Percentiles rank a stretch among this genome's conserved stretches.
These are phyloP conservation scores for Byssochlamys sp. DNA, from an alignment of 2,329 filamentous ascomycete species.

Conservation along the genomic window DNA sequence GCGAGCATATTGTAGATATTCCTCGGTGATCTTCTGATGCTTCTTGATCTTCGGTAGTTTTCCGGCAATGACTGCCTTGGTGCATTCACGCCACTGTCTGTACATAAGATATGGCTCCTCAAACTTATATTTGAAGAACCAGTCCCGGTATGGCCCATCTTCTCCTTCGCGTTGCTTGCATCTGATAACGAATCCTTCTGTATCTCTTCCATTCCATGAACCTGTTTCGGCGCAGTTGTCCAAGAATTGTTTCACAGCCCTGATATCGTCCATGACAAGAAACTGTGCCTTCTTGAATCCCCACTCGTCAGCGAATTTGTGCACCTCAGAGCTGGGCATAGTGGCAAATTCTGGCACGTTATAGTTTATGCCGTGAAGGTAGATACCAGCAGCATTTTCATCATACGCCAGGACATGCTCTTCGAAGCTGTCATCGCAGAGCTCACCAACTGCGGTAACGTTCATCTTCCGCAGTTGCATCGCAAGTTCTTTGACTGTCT, in stretches of 20 bases:
- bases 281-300: slow-evolving; percentile 85
- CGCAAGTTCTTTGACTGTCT: slow-evolving; percentile 68
- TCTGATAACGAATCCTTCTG: slow-evolving; percentile 92
- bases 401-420: slow-evolving; percentile 91
- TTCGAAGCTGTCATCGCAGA: slow-evolving; percentile 92
- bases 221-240: slow-evolving; percentile 80
- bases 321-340: slow-evolving; percentile 71
- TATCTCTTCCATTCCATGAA: slow-evolving; percentile 79
- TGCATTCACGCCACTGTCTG: slow-evolving; percentile 94
- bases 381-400: slow-evolving; percentile 73
- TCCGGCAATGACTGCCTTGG: slow-evolving; percentile 73
- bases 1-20: slow-evolving; percentile 76
- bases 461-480: slow-evolving; percentile 67
- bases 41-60: slow-evolving; percentile 71
- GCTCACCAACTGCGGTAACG: slow-evolving; percentile 85
- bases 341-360: slow-evolving; percentile 89
- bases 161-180: slow-evolving; percentile 57
- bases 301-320: slow-evolving; percentile 83
- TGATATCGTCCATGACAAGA: slow-evolving; percentile 63
- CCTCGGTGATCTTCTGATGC: slow-evolving; percentile 77
- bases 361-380: slow-evolving; percentile 90
- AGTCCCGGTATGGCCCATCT: slow-evolving; percentile 60
- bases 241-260: slow-evolving; percentile 67
- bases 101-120: slow-evolving; percentile 99
- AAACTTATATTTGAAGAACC: slow-evolving; percentile 99